Conservation (phyloP, 2,329 filamentous ascomycete genomes). For the Hypoxylon sp. region DNA sequence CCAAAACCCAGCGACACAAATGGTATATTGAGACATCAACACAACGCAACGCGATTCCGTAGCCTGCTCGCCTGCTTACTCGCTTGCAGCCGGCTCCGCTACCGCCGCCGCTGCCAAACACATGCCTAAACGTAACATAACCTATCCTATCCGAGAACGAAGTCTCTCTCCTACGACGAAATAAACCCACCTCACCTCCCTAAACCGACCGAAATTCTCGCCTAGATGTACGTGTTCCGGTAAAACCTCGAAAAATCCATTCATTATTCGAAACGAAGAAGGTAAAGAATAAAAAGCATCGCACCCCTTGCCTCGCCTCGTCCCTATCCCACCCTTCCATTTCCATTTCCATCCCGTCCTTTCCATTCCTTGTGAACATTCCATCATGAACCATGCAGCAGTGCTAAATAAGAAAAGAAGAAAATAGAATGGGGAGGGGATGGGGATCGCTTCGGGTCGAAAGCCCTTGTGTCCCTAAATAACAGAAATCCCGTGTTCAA, state of each 20-base stretch:
- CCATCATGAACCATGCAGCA: constrained; percentile 40
- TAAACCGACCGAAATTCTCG: constrained; percentile 1
- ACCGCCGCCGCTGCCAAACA: constrained; percentile 8
- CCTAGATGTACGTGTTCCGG: constrained; percentile 7
- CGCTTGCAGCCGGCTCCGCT: constrained; percentile 3
- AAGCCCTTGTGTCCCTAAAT: no score
- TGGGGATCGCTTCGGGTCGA: neutral
- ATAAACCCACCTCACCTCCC: neutral
- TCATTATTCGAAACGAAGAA: constrained; percentile 25
- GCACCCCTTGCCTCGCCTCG: neutral
- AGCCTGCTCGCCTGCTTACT: neutral
- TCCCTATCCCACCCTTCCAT: constrained; percentile 3
- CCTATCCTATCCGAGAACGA: neutral
- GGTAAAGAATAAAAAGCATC: neutral
- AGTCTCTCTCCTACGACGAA: constrained; percentile 4
- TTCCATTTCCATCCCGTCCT: constrained; percentile 12
- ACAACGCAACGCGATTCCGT: constrained; percentile 7
- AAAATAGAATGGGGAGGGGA: constrained; percentile 13
- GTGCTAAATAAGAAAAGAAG: neutral
- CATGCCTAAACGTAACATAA: constrained; percentile 14
- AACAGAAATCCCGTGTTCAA: constrained; percentile 24
- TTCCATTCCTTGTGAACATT: constrained; percentile 24
- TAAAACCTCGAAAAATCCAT: constrained; percentile 1
- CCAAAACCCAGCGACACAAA: constrained; percentile 35
- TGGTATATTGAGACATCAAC: constrained; percentile 42